Evolutionary conservation across 1,284 basidiomycete species (phyloP).

Genomic region (Anthracocystis walkeri): DNA sequence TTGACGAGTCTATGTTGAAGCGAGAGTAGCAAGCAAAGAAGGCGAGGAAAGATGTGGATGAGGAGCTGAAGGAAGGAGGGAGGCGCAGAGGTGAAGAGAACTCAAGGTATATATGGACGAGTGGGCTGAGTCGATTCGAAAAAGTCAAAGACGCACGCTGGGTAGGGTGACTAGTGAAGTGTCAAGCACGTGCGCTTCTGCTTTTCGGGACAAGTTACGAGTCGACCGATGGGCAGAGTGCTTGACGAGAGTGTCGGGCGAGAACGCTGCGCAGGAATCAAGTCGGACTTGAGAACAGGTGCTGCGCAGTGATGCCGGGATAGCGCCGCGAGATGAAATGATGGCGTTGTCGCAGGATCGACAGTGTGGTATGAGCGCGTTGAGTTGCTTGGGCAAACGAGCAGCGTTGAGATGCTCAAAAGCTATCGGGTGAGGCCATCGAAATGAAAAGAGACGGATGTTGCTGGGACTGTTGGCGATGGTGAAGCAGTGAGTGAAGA

Average conservation of each 20-base stretch:
- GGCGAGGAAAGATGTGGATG: background rate
- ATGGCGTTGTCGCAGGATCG: background rate
- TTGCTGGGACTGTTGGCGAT: background rate
- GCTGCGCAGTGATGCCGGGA: too few species aligned
- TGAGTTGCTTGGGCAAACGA: too few species aligned
- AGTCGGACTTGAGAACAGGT: too few species aligned
- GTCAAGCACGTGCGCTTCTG: too few species aligned
- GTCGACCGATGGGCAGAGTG: background rate
- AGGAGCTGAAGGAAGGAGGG: background rate
- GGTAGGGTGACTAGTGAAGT: too few species aligned
- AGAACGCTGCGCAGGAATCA: too few species aligned
- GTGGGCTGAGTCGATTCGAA: background rate
- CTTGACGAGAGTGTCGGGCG: too few species aligned
- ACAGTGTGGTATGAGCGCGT: background rate
- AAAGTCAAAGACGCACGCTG: background rate
- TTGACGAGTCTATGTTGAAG: background rate
- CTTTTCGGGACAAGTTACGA: background rate
- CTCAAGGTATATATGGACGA: background rate
- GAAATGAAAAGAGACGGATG: conserved; percentile 4
- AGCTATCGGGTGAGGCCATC: too few species aligned
- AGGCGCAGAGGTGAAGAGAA: background rate
- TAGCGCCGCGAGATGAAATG: background rate
- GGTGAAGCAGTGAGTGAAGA: background rate
- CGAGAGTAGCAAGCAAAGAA: background rate
- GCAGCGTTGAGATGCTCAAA: too few species aligned